A percentile compares a stretch with the other conserved stretches of the same genome.
Evolutionary conservation across 371 early-diverging fungal genomes (phyloP).

Genomic region (Mortierella sp.): DNA sequence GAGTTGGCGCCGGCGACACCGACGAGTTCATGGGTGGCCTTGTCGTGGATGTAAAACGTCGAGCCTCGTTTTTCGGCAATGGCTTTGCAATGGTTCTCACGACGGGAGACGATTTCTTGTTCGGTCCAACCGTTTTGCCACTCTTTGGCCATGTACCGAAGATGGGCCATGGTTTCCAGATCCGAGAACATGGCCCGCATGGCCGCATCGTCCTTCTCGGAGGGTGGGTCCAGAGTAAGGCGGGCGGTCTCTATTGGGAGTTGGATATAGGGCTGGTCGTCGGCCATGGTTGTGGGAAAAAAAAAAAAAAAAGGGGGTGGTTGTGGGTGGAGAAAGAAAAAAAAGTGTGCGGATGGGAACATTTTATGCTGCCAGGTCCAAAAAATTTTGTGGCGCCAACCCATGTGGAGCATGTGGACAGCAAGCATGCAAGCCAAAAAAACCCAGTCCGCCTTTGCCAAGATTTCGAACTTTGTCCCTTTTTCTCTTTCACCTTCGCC

Average conservation of each 20-base stretch:
- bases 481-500: too few species aligned
- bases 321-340: not conserved
- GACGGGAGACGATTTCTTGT: constrained; percentile 29
- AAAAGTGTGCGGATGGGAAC: too few species aligned
- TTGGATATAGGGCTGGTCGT: constrained; percentile 4
- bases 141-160: constrained; percentile 50
- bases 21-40: constrained; percentile 34
- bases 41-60: constrained; percentile 47
- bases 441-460: too few species aligned
- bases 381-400: too few species aligned
- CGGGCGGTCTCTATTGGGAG: constrained; percentile 31
- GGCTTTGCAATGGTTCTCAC: constrained; percentile 26
- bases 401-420: too few species aligned
- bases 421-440: too few species aligned
- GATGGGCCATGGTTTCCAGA: constrained; percentile 41
- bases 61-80: constrained; percentile 24
- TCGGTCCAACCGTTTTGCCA: constrained; percentile 50
- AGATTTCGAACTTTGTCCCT: too few species aligned
- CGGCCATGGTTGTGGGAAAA: constrained; percentile 5
- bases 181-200: constrained; percentile 55
- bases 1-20: constrained; percentile 45
- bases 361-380: too few species aligned
- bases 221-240: constrained; percentile 31
- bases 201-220: constrained; percentile 26
- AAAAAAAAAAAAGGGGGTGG: not conserved